A percentile compares a stretch with the other conserved stretches of the same genome.
Conservation (phyloP, 2,329 filamentous ascomycete genomes). For the Passalora sequoiae region DNA sequence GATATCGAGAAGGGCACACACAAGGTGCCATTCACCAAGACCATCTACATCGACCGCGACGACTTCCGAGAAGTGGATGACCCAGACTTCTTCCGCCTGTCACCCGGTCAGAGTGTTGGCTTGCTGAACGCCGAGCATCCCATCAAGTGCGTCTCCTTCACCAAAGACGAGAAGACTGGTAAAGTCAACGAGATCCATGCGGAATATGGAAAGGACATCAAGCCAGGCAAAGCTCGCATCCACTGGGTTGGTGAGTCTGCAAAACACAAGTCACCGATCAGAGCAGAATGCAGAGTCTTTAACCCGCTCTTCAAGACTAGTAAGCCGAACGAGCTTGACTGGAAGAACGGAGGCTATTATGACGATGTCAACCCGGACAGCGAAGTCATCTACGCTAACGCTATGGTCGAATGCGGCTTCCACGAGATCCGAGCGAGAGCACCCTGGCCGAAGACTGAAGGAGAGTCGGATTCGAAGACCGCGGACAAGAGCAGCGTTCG, state of each 20-base stretch:
- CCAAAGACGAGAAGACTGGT: conserved; percentile 59
- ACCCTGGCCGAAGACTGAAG: conserved; percentile 76
- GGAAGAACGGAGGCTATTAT: conserved; percentile 70
- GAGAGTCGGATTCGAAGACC: conserved; percentile 56
- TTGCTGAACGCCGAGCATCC: conserved; percentile 66
- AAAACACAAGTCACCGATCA: conserved; percentile 54
- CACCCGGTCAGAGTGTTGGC: conserved; percentile 68
- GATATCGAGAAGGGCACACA: conserved; percentile 62
- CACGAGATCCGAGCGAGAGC: conserved; percentile 67
- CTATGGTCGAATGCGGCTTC: conserved; percentile 78
- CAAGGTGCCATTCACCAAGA: conserved; percentile 63
- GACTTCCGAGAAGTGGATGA: conserved; percentile 72
- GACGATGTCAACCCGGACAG: conserved; percentile 79
- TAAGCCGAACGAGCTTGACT: conserved; percentile 66
- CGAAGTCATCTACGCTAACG: conserved; percentile 71
- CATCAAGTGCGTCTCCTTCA: conserved; percentile 63
- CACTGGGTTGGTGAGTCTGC: conserved; percentile 79
- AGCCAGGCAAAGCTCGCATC: conserved; percentile 54
- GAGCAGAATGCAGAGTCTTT: conserved; percentile 71
- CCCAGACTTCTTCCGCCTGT: conserved; percentile 71
- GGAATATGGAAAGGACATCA: conserved; percentile 61
- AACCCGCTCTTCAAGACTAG: conserved; percentile 82
- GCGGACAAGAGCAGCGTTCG: conserved; percentile 63
- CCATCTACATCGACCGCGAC: conserved; percentile 75
- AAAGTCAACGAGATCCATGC: conserved; percentile 63